Evolutionary conservation across 441 rosid species (phyloP).

Genomic region (Gossypium trilobum): DNA sequence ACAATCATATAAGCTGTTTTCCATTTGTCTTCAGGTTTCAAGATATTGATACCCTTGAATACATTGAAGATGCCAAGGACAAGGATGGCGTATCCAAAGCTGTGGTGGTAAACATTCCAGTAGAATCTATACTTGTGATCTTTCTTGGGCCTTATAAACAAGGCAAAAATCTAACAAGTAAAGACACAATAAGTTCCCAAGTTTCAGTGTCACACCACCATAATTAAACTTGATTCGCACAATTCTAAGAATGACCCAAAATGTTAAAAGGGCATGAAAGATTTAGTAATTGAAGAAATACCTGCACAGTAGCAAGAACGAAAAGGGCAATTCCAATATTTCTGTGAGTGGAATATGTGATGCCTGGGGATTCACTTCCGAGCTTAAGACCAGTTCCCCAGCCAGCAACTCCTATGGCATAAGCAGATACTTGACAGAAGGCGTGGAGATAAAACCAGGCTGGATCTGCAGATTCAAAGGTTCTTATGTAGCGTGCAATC

Average conservation of each 20-base stretch:
- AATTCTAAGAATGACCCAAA: neutral
- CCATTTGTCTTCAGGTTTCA: slow-evolving; percentile 38
- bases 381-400: slow-evolving; percentile 67
- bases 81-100: slow-evolving; percentile 40
- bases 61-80: slow-evolving; percentile 44
- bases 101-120: slow-evolving; percentile 61
- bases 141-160: slow-evolving; percentile 50
- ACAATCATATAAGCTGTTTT: slow-evolving; percentile 33
- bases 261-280: too few relatives aligned
- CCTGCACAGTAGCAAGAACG: slow-evolving; percentile 48
- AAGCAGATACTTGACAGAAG: slow-evolving; percentile 42
- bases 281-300: slow-evolving; percentile 4
- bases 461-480: slow-evolving; percentile 48
- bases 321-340: slow-evolving; percentile 49
- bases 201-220: neutral
- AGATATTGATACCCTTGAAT: slow-evolving; percentile 44
- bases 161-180: slow-evolving; percentile 38
- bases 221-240: neutral
- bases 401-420: slow-evolving; percentile 50
- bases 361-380: slow-evolving; percentile 37
- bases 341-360: slow-evolving; percentile 29
- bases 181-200: neutral
- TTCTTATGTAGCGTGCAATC: slow-evolving; percentile 45
- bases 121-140: slow-evolving; percentile 51
- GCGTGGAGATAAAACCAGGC: slow-evolving; percentile 57